Evolutionary conservation across 768 basidiomycete species (phyloP).

Genomic region (Candolleomyces eurysporus): DNA sequence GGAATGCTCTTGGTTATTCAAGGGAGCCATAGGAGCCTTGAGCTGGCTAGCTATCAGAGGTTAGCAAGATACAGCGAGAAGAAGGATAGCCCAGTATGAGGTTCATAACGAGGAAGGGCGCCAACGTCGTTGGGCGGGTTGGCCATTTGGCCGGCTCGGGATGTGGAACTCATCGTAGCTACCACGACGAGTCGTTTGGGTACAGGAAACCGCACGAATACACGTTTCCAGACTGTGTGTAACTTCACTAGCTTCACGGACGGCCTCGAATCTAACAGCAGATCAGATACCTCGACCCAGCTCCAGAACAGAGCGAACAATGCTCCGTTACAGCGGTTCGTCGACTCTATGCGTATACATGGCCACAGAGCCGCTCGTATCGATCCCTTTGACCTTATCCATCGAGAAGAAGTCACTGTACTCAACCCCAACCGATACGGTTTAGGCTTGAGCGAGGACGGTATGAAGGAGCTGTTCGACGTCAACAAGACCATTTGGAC

Average conservation of each 20-base stretch:
- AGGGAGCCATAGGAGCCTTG: no score
- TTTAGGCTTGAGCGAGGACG: conserved; percentile 29
- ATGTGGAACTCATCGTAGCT: conserved; percentile 24
- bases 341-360: conserved; percentile 83
- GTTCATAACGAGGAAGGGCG: background rate
- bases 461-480: conserved; percentile 47
- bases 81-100: no score
- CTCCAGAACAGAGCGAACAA: conserved; percentile 68
- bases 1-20: no score
- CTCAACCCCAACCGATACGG: conserved; percentile 79
- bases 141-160: background rate
- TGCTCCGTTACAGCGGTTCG: conserved; percentile 81
- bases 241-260: background rate
- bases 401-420: conserved; percentile 76
- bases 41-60: no score
- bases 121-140: background rate
- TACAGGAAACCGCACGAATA: conserved; percentile 66
- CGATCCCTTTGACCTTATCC: conserved; percentile 85
- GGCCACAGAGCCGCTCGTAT: conserved; percentile 84
- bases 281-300: conserved; percentile 60
- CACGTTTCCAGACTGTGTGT: conserved; percentile 70
- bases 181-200: conserved; percentile 82
- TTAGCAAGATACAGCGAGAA: no score
- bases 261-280: background rate
- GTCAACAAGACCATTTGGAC: conserved; percentile 85